phyloP scores from a whole-genome alignment of 169 alveolate genomes.

The Plasmodium yoelii region DNA sequence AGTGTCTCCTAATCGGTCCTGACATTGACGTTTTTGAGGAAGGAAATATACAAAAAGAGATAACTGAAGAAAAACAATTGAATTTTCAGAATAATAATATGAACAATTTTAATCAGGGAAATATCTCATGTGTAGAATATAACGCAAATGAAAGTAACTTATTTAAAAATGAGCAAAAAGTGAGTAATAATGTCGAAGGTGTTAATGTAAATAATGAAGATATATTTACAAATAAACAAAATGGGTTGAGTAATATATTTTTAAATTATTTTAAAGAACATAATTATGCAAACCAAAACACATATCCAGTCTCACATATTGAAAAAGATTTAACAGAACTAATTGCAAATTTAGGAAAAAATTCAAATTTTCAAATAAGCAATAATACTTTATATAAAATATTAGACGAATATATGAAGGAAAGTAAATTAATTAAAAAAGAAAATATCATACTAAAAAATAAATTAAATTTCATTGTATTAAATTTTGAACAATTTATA shows the following conservation, averaged over 20 bases:
- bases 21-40: background rate
- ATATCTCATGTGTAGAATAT: background rate
- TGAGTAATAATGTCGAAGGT: background rate
- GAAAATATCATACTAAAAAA: slow-evolving; percentile 61
- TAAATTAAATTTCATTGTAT: slow-evolving; percentile 59
- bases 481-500: slow-evolving; percentile 51
- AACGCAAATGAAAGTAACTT: background rate
- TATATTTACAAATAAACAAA: background rate
- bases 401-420: slow-evolving; percentile 20
- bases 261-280: slow-evolving; percentile 1
- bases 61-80: background rate
- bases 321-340: slow-evolving; percentile 13
- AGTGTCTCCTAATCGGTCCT: background rate
- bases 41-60: background rate
- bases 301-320: background rate
- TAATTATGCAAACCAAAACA: background rate
- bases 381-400: slow-evolving; percentile 18
- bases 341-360: slow-evolving; percentile 14
- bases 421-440: slow-evolving; percentile 24
- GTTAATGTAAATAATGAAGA: background rate
- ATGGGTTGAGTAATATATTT: background rate
- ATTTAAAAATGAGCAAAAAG: background rate
- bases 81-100: background rate
- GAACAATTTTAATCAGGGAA: background rate
- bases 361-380: slow-evolving; percentile 6